Evolutionary conservation across 331 rosid species (phyloP), one percentile per base, ranked within the genome.

Genomic region (Rosa hybrid): DNA sequence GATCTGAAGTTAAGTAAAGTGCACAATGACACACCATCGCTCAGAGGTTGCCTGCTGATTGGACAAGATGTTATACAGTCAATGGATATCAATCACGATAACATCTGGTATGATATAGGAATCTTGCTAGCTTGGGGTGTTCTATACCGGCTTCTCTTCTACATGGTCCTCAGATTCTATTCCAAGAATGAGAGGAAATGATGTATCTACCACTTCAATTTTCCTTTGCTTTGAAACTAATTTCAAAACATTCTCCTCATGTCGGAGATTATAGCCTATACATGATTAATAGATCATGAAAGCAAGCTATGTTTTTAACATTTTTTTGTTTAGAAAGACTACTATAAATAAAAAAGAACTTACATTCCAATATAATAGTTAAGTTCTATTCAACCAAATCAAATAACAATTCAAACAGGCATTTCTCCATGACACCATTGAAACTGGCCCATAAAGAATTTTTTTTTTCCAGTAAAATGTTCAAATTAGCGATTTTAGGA

Each of bases 71-170:
- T 94, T 30, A 50, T 94, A 76, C 68, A 80, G 51, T 56, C 94
- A 8, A 90, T 92, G 97, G 97, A 90, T 75, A 80, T 92, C 65
- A 50, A 12, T 3, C 51, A 13, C 77, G 76, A 86, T 27, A 82
- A 73, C 67, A 53, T 91, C 8, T 92, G 92, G 97, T 80, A 78
- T 30, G 91, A 92, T 75, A 63, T 92, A 9, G 77, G 41, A 44
- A 89, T 92, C 81, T 84, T 94, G 85, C 94, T 92, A 23, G 98
- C 95, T 72, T 94, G 97, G 98, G 97, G 98, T 49, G 90, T 90
- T 76, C 97, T 92, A 57, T 92, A 89, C 81, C 85, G 97, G 72
- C 78, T 94, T 72, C 82, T 90, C 70, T 94, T 94, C 91, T 91
- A 91, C 81, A 68, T 91, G 89, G 92, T 94, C 77, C 87, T 94